phyloP scores from a whole-genome alignment of 2,329 filamentous ascomycete species.

The Cercospora zeina region DNA sequence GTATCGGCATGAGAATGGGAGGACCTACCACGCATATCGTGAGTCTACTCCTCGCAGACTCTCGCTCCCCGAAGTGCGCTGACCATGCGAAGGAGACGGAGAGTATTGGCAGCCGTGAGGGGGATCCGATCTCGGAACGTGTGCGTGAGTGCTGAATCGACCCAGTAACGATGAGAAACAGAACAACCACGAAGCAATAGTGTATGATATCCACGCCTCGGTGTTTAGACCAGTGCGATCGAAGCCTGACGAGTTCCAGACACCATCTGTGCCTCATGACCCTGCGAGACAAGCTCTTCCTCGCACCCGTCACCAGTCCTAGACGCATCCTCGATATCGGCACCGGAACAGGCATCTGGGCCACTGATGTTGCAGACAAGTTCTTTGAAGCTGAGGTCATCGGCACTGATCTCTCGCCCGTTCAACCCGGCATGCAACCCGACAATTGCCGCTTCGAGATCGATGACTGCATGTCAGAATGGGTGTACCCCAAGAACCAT shows the following conservation, averaged over 20 bases:
- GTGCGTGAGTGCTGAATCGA: neutral
- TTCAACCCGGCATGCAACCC: conserved; percentile 35
- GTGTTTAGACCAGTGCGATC: neutral
- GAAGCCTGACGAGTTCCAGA: conserved; percentile 29
- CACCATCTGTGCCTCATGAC: conserved; percentile 47
- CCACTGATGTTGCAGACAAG: conserved; percentile 40
- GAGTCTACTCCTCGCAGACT: conserved; percentile 25
- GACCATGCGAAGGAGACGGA: conserved; percentile 33
- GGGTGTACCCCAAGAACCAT: conserved; percentile 43
- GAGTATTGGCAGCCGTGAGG: conserved; percentile 40
- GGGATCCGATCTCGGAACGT: neutral
- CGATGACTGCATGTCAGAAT: conserved; percentile 46
- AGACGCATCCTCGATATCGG: conserved; percentile 46
- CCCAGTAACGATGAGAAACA: conserved; percentile 39
- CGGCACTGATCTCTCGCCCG: conserved; percentile 44
- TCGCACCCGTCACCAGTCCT: conserved; percentile 36
- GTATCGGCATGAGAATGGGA: conserved; percentile 43
- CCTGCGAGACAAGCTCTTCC: conserved; percentile 36
- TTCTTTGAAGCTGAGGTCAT: conserved; percentile 40
- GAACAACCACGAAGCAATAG: conserved; percentile 36
- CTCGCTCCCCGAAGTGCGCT: neutral
- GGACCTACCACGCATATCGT: conserved; percentile 42
- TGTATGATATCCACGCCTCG: conserved; percentile 21
- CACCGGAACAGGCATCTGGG: conserved; percentile 51
- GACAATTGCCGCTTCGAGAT: conserved; percentile 50